These are phyloP conservation scores for Odonthalia washingtoniensis DNA, from an alignment of 31 red algal species.

Conservation along the genomic window DNA sequence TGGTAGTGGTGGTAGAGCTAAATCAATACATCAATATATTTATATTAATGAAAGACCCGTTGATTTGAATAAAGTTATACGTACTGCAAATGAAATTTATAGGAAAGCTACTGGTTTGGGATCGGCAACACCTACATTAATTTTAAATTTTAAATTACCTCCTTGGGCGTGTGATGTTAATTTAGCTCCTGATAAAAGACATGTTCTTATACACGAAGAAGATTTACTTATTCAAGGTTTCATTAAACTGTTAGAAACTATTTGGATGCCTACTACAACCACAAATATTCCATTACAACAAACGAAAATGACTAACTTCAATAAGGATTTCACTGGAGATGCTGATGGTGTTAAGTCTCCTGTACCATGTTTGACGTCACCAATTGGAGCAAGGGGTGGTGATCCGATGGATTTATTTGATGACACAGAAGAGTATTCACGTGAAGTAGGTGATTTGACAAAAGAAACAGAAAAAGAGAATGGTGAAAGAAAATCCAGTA, in stretches of 20 bases:
- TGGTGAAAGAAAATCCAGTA: too few species aligned
- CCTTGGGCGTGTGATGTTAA: slow-evolving; percentile 76
- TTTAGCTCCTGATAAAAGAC: slow-evolving; percentile 82
- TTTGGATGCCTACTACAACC: slow-evolving; percentile 51
- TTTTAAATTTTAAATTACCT: slow-evolving; percentile 71
- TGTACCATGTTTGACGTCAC: too few species aligned
- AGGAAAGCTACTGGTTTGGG: slow-evolving; percentile 52
- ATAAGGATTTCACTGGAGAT: too few species aligned
- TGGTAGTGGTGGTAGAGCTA: slow-evolving; percentile 58
- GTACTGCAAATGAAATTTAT: slow-evolving; percentile 73
- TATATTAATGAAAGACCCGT: slow-evolving; percentile 80
- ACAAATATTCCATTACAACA: slow-evolving; percentile 37
- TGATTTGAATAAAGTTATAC: slow-evolving; percentile 53
- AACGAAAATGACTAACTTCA: neutral
- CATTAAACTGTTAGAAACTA: slow-evolving; percentile 15
- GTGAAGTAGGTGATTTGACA: too few species aligned
- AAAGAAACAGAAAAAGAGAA: too few species aligned
- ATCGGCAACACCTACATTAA: slow-evolving; percentile 55
- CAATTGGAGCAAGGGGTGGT: too few species aligned
- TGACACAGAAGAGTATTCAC: too few species aligned
- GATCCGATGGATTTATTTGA: too few species aligned
- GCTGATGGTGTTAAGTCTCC: too few species aligned
- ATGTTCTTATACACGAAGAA: slow-evolving; percentile 72
- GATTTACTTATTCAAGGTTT: slow-evolving; percentile 48
- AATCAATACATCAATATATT: slow-evolving; percentile 82